Base-by-base conservation (phyloP, 2,329 filamentous ascomycete species). In the Xylaria hypoxylon region DNA sequence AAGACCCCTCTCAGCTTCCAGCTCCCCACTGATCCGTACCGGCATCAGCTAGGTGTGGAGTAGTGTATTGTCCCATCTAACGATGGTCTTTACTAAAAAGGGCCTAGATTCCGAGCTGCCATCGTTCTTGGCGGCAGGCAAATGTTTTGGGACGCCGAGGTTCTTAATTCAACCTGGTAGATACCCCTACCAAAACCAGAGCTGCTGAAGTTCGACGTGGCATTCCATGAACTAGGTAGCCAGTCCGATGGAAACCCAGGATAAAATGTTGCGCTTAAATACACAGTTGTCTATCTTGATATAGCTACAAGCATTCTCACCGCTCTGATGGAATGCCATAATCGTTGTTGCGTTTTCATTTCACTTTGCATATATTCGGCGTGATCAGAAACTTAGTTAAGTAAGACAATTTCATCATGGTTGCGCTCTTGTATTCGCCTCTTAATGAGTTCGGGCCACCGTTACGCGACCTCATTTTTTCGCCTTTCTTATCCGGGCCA, bases 401-500 rank as follows among this genome's bases (percentile, higher is more conserved):
- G 22, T n/a, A n/a, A n/a, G n/a, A n/a, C n/a, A n/a, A 47, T 44
- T 38, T 45, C 11, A 56, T 35, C 31, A 67, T 69, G 66, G 5
- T 45, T 56, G 63, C 61, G 31, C 6, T 67, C 26, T 40, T 70
- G 5, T 63, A 44, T 53, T 64, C 59, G 3, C 63, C 52, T 19
- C 11, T 52, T 15, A 52, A 52, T 17, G 53, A 57, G 17, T 8
- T 64, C 11, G 50, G 22, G 5, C 50, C 44, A 15, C 19, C 42
- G 2, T 17, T 68, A 31, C 57, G 58, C 7, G 19, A 64, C 4
- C 15, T 62, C 58, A 2, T 62, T n/a, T 26, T 67, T 15, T 70
- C 68, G 38, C 68, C 68, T 3, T 24, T 67, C n/a, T 28, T 65
- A 7, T 67, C 68, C 2, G 68, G 66, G 11, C 64, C 66, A 11